phyloP scores from a whole-genome alignment of 306 rosid species.

The Carpinus viminea region DNA sequence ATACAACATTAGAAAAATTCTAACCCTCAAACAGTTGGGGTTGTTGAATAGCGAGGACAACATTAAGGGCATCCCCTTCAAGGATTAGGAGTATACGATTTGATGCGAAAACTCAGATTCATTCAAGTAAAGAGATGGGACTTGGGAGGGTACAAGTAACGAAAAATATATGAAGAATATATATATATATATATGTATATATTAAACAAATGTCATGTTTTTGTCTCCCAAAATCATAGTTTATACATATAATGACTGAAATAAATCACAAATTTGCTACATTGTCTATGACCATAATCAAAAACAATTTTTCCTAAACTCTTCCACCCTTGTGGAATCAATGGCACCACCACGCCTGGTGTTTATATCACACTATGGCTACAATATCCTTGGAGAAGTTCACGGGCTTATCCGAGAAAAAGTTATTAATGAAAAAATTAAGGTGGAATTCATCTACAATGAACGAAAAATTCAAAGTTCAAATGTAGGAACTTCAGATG shows the following conservation, averaged over 20 bases:
- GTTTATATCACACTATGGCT: neutral
- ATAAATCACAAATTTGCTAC: neutral
- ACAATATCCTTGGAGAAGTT: neutral
- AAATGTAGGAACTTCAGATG: slow-evolving; percentile 75
- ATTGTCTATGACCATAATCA: neutral
- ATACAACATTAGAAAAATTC: no score
- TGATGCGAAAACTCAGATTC: no score
- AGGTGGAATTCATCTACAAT: neutral
- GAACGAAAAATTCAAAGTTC: slow-evolving; percentile 46
- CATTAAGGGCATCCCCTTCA: no score
- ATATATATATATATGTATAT: no score
- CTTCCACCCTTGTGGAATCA: neutral
- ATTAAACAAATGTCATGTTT: neutral
- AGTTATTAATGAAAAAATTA: neutral
- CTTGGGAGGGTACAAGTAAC: neutral
- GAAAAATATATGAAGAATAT: no score
- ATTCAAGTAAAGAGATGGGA: neutral
- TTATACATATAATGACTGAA: neutral
- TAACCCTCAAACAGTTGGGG: no score
- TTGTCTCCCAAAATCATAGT: neutral
- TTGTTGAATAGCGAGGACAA: no score
- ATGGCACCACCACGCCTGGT: neutral
- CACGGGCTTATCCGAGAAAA: neutral
- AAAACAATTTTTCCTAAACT: neutral
- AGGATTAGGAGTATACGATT: no score